Conservation (phyloP, 2,329 filamentous ascomycete genomes). For the Xenoacremonium recifei region DNA sequence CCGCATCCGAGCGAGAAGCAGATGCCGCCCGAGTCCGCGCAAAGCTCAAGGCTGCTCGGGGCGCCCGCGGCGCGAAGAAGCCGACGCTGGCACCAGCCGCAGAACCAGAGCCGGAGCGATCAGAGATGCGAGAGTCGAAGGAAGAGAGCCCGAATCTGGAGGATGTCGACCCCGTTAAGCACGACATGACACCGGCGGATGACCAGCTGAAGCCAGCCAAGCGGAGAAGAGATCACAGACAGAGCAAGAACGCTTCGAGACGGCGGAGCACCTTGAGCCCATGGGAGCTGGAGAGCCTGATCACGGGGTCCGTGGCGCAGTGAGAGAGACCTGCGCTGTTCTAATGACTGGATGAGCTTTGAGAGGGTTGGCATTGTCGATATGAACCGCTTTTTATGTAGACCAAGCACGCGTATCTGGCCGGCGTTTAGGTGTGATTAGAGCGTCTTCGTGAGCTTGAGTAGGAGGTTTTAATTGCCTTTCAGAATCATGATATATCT, state of each 20-base stretch:
- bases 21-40: slow-evolving; percentile 62
- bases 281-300: slow-evolving; percentile 69
- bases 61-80: slow-evolving; percentile 32
- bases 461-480: not conserved
- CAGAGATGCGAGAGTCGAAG: slow-evolving; percentile 5
- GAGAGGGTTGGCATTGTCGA: slow-evolving; percentile 2
- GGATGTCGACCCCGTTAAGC: slow-evolving; percentile 36
- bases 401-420: slow-evolving; percentile 12
- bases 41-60: slow-evolving; percentile 56
- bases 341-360: slow-evolving; percentile 10
- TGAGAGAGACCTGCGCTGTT: slow-evolving; percentile 7
- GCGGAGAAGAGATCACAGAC: slow-evolving; percentile 52
- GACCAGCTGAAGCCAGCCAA: slow-evolving; percentile 32
- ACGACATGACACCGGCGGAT: slow-evolving; percentile 21
- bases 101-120: slow-evolving; percentile 15
- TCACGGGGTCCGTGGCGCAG: slow-evolving; percentile 47
- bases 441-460: not conserved
- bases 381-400: slow-evolving; percentile 19
- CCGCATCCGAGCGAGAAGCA: slow-evolving; percentile 62
- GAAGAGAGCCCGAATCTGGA: no score
- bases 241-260: slow-evolving; percentile 56
- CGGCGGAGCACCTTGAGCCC: slow-evolving; percentile 73
- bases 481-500: not conserved
- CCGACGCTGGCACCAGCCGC: slow-evolving; percentile 24
- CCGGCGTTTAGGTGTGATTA: slow-evolving; percentile 19